Conservation (phyloP, 2,329 filamentous ascomycete species). For the Cladosporium sp. region DNA sequence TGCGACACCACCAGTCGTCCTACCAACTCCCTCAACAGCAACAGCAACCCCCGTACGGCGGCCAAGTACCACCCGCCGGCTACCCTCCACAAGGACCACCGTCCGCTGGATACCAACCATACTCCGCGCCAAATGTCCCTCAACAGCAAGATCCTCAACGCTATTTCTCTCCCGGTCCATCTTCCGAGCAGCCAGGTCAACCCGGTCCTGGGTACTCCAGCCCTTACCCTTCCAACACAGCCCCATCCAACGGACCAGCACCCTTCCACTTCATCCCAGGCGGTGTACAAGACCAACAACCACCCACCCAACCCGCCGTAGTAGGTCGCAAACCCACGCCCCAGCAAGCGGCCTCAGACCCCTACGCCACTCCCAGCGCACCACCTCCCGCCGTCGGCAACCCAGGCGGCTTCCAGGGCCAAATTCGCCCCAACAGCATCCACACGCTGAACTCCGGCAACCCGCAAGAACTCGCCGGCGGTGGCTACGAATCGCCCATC, state of each 20-base stretch:
- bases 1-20: conserved; percentile 18
- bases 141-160: conserved; percentile 31
- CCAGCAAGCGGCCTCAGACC: conserved; percentile 14
- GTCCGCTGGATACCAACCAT: conserved; percentile 20
- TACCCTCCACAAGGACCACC: conserved; percentile 27
- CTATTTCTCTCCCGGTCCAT: conserved; percentile 35
- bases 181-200: conserved; percentile 25
- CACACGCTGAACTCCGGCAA: conserved; percentile 35
- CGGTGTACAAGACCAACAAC: conserved; percentile 22
- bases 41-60: conserved; percentile 25
- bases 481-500: conserved; percentile 44
- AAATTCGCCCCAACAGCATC: conserved; percentile 36
- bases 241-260: conserved; percentile 23
- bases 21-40: conserved; percentile 16
- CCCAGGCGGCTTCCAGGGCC: conserved; percentile 28
- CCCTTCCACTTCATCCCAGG: conserved; percentile 36
- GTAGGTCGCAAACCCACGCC: conserved; percentile 28
- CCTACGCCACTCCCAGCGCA: conserved; percentile 16
- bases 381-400: conserved; percentile 29
- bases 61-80: conserved; percentile 18
- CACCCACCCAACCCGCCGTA: conserved; percentile 17
- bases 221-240: background rate
- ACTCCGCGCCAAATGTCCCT: conserved; percentile 17
- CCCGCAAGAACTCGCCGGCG: conserved; percentile 46
- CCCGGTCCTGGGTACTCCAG: conserved; percentile 16